These are phyloP conservation scores for Ogataea methylovora DNA, from an alignment of 805 yeast species.

Conservation along the genomic window DNA sequence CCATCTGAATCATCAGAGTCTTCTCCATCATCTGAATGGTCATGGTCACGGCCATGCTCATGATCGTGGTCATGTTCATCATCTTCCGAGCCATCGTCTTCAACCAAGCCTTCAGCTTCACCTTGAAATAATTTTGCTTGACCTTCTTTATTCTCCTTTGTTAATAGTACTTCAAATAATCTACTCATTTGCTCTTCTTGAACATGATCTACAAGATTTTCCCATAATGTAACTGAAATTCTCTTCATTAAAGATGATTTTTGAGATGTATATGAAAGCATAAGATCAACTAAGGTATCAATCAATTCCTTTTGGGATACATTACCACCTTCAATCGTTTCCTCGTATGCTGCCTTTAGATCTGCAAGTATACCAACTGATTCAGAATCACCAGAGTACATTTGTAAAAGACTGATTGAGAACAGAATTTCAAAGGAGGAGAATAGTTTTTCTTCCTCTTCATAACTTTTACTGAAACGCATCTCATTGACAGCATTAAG, in stretches of 20 bases:
- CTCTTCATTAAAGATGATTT: conserved; percentile 51
- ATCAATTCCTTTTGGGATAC: conserved; percentile 29
- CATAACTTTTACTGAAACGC: not conserved
- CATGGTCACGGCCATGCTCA: conserved; percentile 27
- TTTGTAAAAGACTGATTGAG: conserved; percentile 69
- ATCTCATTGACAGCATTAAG: conserved; percentile 6
- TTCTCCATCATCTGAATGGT: conserved; percentile 28
- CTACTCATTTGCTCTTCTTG: conserved; percentile 37
- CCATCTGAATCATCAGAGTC: conserved; percentile 43
- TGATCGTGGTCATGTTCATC: conserved; percentile 28
- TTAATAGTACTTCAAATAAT: conserved; percentile 45
- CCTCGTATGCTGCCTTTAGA: conserved; percentile 51
- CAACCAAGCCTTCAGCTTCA: conserved; percentile 41
- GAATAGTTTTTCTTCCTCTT: conserved; percentile 17
- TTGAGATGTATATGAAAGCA: conserved; percentile 50
- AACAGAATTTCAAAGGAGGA: conserved; percentile 65
- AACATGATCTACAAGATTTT: conserved; percentile 41
- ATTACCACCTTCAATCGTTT: conserved; percentile 32
- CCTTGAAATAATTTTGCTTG: conserved; percentile 68
- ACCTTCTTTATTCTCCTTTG: conserved; percentile 79
- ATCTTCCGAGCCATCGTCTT: conserved; percentile 38
- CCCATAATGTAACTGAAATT: conserved; percentile 41
- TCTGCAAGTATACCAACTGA: conserved; percentile 71
- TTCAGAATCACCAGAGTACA: conserved; percentile 72
- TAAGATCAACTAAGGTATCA: conserved; percentile 38